Conservation (phyloP, 2,329 filamentous ascomycete genomes). For the Hymenoscyphus fraxineus region DNA sequence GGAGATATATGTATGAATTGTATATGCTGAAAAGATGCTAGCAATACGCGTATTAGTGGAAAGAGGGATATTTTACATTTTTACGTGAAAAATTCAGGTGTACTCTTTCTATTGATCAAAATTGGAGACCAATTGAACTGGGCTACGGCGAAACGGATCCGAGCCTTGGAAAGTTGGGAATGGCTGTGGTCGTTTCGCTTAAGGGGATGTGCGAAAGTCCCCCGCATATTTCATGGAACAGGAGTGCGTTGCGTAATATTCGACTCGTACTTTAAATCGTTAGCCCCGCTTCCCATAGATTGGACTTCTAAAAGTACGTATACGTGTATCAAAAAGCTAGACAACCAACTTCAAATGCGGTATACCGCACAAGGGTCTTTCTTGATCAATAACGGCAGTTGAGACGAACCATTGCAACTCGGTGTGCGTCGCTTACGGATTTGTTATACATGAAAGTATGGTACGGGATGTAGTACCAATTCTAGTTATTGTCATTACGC, state of each 20-base stretch:
- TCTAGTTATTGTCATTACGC: not conserved
- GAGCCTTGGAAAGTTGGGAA: not conserved
- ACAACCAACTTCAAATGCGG: not conserved
- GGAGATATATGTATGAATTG: not conserved
- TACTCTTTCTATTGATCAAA: not conserved
- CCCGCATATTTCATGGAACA: not conserved
- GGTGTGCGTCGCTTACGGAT: not conserved
- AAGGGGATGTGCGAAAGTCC: not conserved
- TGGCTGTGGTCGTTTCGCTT: not conserved
- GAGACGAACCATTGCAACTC: conserved; percentile 2
- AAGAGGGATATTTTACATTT: not conserved
- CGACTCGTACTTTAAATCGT: not conserved
- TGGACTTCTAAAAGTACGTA: not conserved
- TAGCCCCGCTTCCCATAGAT: not conserved
- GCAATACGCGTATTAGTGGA: not conserved
- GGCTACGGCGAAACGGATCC: not conserved
- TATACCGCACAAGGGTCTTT: not conserved
- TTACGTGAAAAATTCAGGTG: not conserved
- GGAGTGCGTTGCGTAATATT: not conserved
- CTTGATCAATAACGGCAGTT: conserved; percentile 4
- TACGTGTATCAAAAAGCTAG: not conserved
- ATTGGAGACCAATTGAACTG: not conserved
- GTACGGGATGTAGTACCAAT: not conserved
- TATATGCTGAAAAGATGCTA: not conserved
- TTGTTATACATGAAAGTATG: not conserved